Evolutionary conservation across 176 grass and related monocot genomes (phyloP), one percentile per base, ranked within the genome.

Genomic region (Microstegium vimineum): DNA sequence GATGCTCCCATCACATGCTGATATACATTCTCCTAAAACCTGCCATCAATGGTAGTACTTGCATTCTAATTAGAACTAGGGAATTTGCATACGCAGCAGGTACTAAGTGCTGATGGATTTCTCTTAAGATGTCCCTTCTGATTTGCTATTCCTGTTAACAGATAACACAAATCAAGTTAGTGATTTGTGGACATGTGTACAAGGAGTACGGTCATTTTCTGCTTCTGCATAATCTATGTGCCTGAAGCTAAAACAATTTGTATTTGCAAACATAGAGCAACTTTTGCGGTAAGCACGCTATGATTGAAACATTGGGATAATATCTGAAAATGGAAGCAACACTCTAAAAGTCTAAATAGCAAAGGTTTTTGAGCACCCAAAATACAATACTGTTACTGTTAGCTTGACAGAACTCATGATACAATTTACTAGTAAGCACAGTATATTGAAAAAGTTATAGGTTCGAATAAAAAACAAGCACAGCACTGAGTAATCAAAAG

Each of bases 141-240:
- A 43, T 63, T 83, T 90, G 34, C 15, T 90, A 49, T 45, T 87
- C 69, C 84, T 90, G 80, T 43, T 8, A 86, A 82, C 15, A 68
- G 52, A 63, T 54, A 52, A 81, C 5, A 90, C 37, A 82, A 79
- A 68, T 3, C 60, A 66, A 14, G 9, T 41, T 67, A 77, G 26
- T 28, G 26, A 89, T 30, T 2, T 78, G 7, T 22, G 12, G 30
- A 28, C 5, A 63, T 63, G 12, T 2, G 47, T 20, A 20, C 14
- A 37, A 68, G 14, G 45, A 36, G 23, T 8, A 64, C 0, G 0
- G 2, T 13, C 43, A 65, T 46, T 30, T 31, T 3, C 9, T 78
- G 23, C 43, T 46, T 64, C 16, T 32, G 22, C 7, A 42, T 62
- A 78, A 46, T 33, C 38, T 6, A 22, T 65, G 5, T 45, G 20